These are phyloP conservation scores for Fusarium caatingaense DNA, from an alignment of 2,329 filamentous ascomycete genomes.

Conservation along the genomic window DNA sequence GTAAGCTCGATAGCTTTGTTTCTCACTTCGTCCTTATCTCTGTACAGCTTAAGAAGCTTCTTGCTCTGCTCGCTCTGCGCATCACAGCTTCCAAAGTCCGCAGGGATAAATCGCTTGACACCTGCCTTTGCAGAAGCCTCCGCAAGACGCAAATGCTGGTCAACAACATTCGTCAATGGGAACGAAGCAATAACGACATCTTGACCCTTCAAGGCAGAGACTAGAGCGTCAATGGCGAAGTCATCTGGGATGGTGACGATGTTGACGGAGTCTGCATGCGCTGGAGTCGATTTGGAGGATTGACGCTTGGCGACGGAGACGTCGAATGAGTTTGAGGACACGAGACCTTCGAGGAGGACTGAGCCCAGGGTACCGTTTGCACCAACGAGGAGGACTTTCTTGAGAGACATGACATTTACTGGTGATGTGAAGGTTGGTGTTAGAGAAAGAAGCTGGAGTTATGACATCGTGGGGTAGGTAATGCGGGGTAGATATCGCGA, in stretches of 20 bases:
- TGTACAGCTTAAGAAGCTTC: conserved; percentile 50
- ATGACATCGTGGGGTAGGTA: conserved; percentile 22
- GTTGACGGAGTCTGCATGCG: conserved; percentile 35
- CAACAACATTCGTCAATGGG: conserved; percentile 58
- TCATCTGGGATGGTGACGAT: conserved; percentile 46
- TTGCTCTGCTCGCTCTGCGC: conserved; percentile 51
- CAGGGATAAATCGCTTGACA: conserved; percentile 70
- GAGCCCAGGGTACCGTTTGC: conserved; percentile 56
- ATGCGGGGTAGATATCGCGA: conserved; percentile 24
- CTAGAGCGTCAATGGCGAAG: conserved; percentile 53
- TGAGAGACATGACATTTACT: conserved; percentile 39
- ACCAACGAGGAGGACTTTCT: conserved; percentile 52
- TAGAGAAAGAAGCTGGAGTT: background rate
- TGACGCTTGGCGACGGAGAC: conserved; percentile 66
- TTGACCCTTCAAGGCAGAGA: conserved; percentile 62
- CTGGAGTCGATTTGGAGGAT: conserved; percentile 47
- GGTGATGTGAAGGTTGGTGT: background rate
- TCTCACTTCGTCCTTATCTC: conserved; percentile 51
- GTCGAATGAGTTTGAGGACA: conserved; percentile 56
- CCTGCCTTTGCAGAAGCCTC: conserved; percentile 69
- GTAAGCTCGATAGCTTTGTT: conserved; percentile 47
- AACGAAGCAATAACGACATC: conserved; percentile 65
- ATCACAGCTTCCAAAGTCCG: conserved; percentile 63
- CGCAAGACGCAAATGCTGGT: conserved; percentile 59
- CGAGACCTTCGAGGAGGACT: conserved; percentile 52